Percentiles rank a stretch among this genome's conserved stretches.
phyloP scores from a whole-genome alignment of 2,329 filamentous ascomycete species.

The Blastomyces parvus region DNA sequence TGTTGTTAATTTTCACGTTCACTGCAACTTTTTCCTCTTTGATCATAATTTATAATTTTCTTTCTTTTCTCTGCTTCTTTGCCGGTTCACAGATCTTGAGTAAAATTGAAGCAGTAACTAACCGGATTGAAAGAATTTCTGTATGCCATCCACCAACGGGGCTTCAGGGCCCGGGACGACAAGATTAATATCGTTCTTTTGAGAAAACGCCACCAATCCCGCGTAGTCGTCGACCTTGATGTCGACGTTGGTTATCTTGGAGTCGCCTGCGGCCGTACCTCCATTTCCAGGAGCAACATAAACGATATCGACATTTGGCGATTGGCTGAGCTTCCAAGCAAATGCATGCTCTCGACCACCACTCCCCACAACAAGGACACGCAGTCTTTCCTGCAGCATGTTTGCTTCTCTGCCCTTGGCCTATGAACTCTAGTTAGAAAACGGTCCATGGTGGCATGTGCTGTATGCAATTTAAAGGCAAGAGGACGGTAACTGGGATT shows the following conservation, averaged over 20 bases:
- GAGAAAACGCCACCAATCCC: conserved; percentile 64
- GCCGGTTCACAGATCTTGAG: not conserved
- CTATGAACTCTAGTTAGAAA: not conserved
- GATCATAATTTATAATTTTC: not conserved
- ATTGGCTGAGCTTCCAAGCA: conserved; percentile 87
- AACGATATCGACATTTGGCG: conserved; percentile 66
- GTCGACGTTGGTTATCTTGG: conserved; percentile 63
- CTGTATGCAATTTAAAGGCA: not conserved
- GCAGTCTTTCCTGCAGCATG: conserved; percentile 44
- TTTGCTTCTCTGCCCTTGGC: conserved; percentile 15
- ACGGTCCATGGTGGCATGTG: not conserved
- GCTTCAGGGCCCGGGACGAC: conserved; percentile 87
- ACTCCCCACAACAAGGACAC: conserved; percentile 80
- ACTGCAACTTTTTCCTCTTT: not conserved
- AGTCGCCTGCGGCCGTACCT: conserved; percentile 58
- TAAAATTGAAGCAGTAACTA: conserved; percentile 14
- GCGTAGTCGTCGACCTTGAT: conserved; percentile 69
- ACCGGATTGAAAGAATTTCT: conserved; percentile 64
- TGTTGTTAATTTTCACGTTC: not conserved
- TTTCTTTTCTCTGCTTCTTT: not conserved
- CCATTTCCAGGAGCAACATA: conserved; percentile 67
- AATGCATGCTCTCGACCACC: conserved; percentile 91
- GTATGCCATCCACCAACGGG: conserved; percentile 84
- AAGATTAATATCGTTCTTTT: conserved; percentile 64
- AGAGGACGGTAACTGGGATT: not conserved